Base-by-base conservation (phyloP, 1,284 basidiomycete genomes). In the Vanrija sp. region DNA sequence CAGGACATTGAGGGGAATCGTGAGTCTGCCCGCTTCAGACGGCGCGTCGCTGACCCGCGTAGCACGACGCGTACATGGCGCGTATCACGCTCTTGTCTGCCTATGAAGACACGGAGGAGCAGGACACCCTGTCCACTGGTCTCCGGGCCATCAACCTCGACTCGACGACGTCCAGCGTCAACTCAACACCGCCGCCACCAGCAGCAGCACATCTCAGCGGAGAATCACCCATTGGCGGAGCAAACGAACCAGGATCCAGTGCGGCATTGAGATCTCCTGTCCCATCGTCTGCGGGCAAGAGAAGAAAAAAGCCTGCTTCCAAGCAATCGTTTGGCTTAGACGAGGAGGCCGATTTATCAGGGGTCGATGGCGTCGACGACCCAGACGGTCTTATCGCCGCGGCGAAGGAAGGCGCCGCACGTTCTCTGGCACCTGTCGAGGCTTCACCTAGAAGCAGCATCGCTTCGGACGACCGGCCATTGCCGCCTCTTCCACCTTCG, bases 31-130 rank as follows among this genome's bases (percentile, higher is more conserved):
- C 31, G 36, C 14, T 20, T 22, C 16, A 18, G 2, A 16, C 5
- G n/a, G 6, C 24, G 2, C 22, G 6, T 27, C 1, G 20, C 37
- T 56, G 49, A 51, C 36, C 6, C 18, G 14, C 47, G 6, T 50
- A 75, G 73, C 72, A 76, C 56, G 74, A 76, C 51, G 74, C 74
- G 19, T 76, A 76, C 57, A 67, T 72, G 35, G 69, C 73, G 20
- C 63, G 74, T 8, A 74, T 76, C 49, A 64, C 64, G 41, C 56
- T 74, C 10, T 45, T 74, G 19, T 62, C 66, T 4, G 64, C 66
- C 0, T 72, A 70, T 52, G 70, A 69, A 24, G 54, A 45, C 8
- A 44, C 23, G 2, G 55, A 60, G 8, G 19, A 37, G 2, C 53
- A 53, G 20, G 53, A 57, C 14, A 39, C 51, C 1, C 25, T 47